A percentile compares a stretch with the other conserved stretches of the same genome.
Evolutionary conservation across 257 asterid species (phyloP).

Genomic region (Solanum etuberosum): DNA sequence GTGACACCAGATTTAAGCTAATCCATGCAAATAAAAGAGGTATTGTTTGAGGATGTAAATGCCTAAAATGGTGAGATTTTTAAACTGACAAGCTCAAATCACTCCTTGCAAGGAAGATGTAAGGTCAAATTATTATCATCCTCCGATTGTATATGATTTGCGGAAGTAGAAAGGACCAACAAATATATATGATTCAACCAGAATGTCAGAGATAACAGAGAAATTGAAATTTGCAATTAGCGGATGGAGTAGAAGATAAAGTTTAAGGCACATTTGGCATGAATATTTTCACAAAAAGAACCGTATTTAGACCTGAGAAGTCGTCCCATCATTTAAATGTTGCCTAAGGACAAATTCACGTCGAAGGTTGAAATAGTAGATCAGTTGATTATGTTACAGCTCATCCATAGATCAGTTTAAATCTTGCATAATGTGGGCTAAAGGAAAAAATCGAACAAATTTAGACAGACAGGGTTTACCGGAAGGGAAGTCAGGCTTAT

Average conservation of each 20-base stretch:
- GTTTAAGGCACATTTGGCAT: neutral
- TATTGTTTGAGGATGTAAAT: neutral
- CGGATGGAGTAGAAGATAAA: neutral
- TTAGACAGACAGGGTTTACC: slow-evolving; percentile 19
- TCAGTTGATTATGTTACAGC: neutral
- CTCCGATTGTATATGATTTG: neutral
- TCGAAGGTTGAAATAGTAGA: neutral
- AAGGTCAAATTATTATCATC: neutral
- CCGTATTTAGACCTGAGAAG: neutral
- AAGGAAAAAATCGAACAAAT: neutral
- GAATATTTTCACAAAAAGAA: neutral
- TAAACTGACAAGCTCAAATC: neutral
- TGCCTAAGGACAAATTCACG: neutral
- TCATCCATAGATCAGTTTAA: neutral
- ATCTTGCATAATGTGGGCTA: neutral
- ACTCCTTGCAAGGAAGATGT: neutral
- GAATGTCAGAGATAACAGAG: neutral
- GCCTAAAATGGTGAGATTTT: neutral
- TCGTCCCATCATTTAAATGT: neutral
- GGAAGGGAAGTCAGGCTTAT: slow-evolving; percentile 66
- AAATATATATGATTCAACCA: neutral
- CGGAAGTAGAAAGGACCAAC: neutral
- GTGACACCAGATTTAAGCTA: neutral
- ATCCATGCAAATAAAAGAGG: neutral
- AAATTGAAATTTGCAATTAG: neutral